Base-by-base conservation (phyloP, 768 basidiomycete species). In the Terana coerulea region DNA sequence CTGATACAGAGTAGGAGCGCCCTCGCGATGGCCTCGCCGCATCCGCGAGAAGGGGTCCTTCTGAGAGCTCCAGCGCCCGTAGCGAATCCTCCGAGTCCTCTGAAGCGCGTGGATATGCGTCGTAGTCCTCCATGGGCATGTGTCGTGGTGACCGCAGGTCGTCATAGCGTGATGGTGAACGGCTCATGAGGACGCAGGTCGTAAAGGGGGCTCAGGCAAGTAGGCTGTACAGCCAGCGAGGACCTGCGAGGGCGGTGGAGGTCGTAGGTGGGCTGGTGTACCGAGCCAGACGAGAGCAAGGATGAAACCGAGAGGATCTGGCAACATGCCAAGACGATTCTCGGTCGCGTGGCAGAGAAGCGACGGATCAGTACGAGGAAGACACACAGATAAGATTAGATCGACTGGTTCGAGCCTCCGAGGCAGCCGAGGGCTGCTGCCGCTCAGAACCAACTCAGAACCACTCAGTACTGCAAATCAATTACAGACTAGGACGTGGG, bases 1-100 rank as follows among this genome's bases (percentile, higher is more conserved):
- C 84, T 6, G 83, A 75, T 41, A 84, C 68, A 43, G 88, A 91
- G 66, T 84, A 83, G 1, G 86, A 81, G 19, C 87, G 52, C 3
- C 43, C 59, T 11, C 67, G 65, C 17, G 76, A 47, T 6, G 59
- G 29, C 28, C 61, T 56, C 14, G 66, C 61, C 12, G 61, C 33
- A 51, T 69, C 66, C 70, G 60, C 48, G 30, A 66, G 57, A 24
- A 63, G 53, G 31, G 83, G 80, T 4, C 83, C 86, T 47, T 89
- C 82, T 0, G 83, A 77, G 47, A 91, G 70, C 68, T 95, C 92
- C 22, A 95, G 73, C 24, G 86, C 86, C 49, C 88, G 80, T 49
- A 95, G 70, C 14, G 88, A 90, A 12, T 54, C 53, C 48, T 84
- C 61, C 53, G 62, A 82, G 51, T 84, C 86, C 67, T 55, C 77